A percentile compares a stretch with the other conserved stretches of the same genome.
phyloP scores from a whole-genome alignment of 768 basidiomycete species.

The Termitomyces sp. region DNA sequence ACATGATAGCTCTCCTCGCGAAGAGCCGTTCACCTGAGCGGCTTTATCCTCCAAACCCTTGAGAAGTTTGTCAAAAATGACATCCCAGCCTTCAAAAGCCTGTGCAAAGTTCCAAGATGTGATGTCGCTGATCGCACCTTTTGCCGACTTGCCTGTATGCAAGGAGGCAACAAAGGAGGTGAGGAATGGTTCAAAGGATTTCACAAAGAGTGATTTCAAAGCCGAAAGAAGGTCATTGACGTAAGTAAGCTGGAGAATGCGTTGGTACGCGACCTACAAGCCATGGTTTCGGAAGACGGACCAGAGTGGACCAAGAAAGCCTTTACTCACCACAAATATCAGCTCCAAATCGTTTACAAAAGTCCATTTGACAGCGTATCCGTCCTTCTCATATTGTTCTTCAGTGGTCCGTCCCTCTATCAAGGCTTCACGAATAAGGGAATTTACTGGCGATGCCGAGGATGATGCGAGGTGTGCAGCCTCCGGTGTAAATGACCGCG shows the following conservation, averaged over 20 bases:
- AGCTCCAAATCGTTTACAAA: constrained; percentile 94
- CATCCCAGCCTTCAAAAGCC: constrained; percentile 79
- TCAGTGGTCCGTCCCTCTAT: constrained; percentile 86
- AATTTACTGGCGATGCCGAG: constrained; percentile 79
- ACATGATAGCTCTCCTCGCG: not conserved
- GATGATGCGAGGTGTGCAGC: constrained; percentile 67
- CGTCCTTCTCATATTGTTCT: constrained; percentile 89
- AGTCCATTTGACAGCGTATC: constrained; percentile 92
- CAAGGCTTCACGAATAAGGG: constrained; percentile 84
- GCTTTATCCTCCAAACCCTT: constrained; percentile 74
- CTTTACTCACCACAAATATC: constrained; percentile 83
- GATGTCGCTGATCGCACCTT: constrained; percentile 34
- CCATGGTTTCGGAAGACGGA: constrained; percentile 2
- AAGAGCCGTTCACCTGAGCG: constrained; percentile 44
- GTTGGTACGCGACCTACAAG: constrained; percentile 88
- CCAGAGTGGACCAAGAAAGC: not conserved
- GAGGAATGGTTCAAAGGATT: constrained; percentile 82
- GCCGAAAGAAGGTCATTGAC: constrained; percentile 83
- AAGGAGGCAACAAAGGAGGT: constrained; percentile 81
- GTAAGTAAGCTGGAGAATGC: constrained; percentile 92
- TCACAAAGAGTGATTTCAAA: constrained; percentile 81
- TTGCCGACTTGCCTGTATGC: constrained; percentile 54
- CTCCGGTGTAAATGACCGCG: constrained; percentile 89
- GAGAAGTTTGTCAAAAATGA: constrained; percentile 72
- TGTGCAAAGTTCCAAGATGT: constrained; percentile 65